phyloP scores from a whole-genome alignment of 495 filamentous ascomycete genomes.

The Tricharina praecox region DNA sequence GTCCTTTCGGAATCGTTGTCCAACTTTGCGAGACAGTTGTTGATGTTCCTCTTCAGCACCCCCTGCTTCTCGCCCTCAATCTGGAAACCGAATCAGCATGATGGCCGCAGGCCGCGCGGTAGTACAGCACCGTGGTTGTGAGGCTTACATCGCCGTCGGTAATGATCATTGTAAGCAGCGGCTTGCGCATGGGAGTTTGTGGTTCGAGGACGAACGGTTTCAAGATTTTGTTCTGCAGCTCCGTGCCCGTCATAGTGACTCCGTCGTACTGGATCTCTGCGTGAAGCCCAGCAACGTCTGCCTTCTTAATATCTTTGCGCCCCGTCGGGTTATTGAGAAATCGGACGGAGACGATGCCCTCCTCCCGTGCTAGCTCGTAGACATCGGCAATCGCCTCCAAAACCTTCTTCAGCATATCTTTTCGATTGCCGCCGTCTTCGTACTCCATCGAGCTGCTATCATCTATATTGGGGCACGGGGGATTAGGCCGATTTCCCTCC shows the following conservation, averaged over 20 bases:
- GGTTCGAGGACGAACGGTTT: conserved; percentile 10
- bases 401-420: conserved; percentile 41
- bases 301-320: conserved; percentile 36
- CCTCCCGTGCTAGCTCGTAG: conserved; percentile 46
- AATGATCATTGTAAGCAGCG: conserved; percentile 7
- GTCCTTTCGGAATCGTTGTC: neutral
- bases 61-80: conserved; percentile 44
- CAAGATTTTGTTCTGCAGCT: conserved; percentile 5
- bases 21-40: conserved; percentile 35
- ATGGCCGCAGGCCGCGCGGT: neutral
- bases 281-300: conserved; percentile 39
- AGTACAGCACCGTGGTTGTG: neutral
- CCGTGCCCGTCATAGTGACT: conserved; percentile 6
- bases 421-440: conserved; percentile 39
- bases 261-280: conserved; percentile 36
- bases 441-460: conserved; percentile 55
- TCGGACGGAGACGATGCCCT: conserved; percentile 43
- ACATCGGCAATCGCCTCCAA: conserved; percentile 41
- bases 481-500: neutral
- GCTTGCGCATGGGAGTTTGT: neutral
- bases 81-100: conserved; percentile 22
- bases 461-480: conserved; percentile 26
- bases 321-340: conserved; percentile 44
- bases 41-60: conserved; percentile 39
- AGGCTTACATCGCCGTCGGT: conserved; percentile 9